Percentiles rank a stretch among this genome's conserved stretches.
These are phyloP conservation scores for Vigna nakashimae DNA, from an alignment of 306 rosid species.

Conservation along the genomic window DNA sequence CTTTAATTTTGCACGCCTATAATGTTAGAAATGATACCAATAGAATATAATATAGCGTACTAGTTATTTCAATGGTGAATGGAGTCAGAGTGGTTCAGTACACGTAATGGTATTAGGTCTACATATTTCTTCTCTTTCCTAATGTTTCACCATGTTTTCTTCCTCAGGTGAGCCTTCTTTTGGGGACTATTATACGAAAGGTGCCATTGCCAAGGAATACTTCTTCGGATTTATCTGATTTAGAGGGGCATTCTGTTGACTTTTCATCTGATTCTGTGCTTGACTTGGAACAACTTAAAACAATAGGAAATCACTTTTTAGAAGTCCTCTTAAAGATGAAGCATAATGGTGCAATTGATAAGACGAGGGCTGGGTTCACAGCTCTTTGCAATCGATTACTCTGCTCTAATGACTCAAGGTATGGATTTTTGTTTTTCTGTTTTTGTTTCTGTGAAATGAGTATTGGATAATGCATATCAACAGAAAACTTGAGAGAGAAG, in stretches of 20 bases:
- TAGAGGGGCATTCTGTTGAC: constrained; percentile 50
- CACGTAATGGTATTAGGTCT: background rate
- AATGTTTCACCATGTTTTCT: constrained; percentile 35
- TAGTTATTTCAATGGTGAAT: constrained; percentile 10
- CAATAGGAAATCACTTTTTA: constrained; percentile 90
- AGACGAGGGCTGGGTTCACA: constrained; percentile 98
- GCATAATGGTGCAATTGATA: constrained; percentile 99
- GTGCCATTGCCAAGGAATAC: constrained; percentile 74
- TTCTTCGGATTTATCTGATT: constrained; percentile 53
- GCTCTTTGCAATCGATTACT: constrained; percentile 97
- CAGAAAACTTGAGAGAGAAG: background rate
- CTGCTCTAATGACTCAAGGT: constrained; percentile 90
- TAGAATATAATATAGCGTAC: background rate
- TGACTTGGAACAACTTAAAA: constrained; percentile 83
- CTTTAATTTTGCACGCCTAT: constrained; percentile 13
- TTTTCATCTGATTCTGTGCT: constrained; percentile 66
- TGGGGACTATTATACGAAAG: constrained; percentile 92
- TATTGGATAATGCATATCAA: constrained; percentile 14
- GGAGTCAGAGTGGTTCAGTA: background rate
- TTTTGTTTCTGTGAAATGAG: constrained; percentile 21
- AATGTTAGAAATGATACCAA: constrained; percentile 29
- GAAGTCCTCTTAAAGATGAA: constrained; percentile 98
- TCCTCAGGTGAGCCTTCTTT: constrained; percentile 93
- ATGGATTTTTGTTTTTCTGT: constrained; percentile 28
- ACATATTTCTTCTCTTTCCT: constrained; percentile 10